Evolutionary conservation across 73 alveolate genomes (phyloP).

Genomic region (Loxodes magnus): DNA sequence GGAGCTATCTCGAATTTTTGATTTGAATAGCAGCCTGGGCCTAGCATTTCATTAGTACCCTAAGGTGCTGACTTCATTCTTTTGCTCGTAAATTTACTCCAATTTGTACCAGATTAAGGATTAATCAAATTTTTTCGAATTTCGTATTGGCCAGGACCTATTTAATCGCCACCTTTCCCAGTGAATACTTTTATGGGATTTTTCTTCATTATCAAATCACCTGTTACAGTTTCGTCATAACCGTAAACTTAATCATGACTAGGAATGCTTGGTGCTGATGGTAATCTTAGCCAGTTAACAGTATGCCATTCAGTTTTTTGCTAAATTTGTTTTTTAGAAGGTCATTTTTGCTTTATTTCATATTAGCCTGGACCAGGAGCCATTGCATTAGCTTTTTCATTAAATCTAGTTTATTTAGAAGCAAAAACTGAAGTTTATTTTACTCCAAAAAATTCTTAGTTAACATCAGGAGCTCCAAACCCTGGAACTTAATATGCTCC

Average conservation of each 20-base stretch:
- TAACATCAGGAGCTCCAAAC: neutral
- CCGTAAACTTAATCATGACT: slow-evolving; percentile 56
- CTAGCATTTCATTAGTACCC: slow-evolving; percentile 22
- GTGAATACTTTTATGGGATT: slow-evolving; percentile 35
- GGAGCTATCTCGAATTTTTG: slow-evolving; percentile 49
- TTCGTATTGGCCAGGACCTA: slow-evolving; percentile 68
- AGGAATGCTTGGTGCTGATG: slow-evolving; percentile 47
- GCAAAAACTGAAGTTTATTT: slow-evolving; percentile 19
- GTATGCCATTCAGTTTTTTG: neutral
- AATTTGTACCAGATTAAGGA: slow-evolving; percentile 35
- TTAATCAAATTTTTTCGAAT: slow-evolving; percentile 3
- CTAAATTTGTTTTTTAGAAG: neutral
- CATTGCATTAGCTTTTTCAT: neutral
- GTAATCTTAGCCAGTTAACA: slow-evolving; percentile 10
- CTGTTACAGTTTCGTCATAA: slow-evolving; percentile 36
- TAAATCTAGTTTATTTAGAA: slow-evolving; percentile 18
- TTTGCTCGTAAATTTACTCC: slow-evolving; percentile 21
- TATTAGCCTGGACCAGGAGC: slow-evolving; percentile 35
- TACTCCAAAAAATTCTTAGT: neutral
- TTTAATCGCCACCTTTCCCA: slow-evolving; percentile 32
- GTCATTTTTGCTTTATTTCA: neutral
- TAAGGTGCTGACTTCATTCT: slow-evolving; percentile 8
- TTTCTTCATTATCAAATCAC: slow-evolving; percentile 35
- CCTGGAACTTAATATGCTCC: slow-evolving; percentile 16
- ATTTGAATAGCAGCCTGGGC: slow-evolving; percentile 53